A percentile compares a stretch with the other conserved stretches of the same genome.
Evolutionary conservation across 306 rosid genomes (phyloP).

Genomic region (Nissolia schottii): DNA sequence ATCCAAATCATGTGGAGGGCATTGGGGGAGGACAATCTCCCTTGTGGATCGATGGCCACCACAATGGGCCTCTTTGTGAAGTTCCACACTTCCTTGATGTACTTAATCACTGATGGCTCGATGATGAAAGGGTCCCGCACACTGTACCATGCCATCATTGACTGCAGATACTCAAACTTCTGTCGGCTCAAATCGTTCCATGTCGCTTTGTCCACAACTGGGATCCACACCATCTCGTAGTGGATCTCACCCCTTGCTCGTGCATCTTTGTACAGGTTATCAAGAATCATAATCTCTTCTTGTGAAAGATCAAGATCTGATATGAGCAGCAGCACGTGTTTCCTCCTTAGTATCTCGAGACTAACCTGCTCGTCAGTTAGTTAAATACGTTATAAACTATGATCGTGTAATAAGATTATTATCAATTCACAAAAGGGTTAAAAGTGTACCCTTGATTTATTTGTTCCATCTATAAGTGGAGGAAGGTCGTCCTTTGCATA

Average conservation of each 20-base stretch:
- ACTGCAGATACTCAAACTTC: slow-evolving; percentile 49
- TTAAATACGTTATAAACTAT: not conserved
- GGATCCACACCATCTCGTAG: slow-evolving; percentile 80
- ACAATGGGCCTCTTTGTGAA: slow-evolving; percentile 63
- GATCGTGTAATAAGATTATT: not conserved
- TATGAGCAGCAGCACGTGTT: slow-evolving; percentile 67
- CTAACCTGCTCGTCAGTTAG: slow-evolving; percentile 38
- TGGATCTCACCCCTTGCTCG: slow-evolving; percentile 26
- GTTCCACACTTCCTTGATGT: slow-evolving; percentile 64
- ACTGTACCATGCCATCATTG: slow-evolving; percentile 63
- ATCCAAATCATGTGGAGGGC: slow-evolving; percentile 83
- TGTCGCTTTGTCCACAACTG: slow-evolving; percentile 42
- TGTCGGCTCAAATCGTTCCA: slow-evolving; percentile 31
- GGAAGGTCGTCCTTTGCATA: no score
- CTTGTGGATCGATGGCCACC: slow-evolving; percentile 78
- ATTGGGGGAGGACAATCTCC: slow-evolving; percentile 60
- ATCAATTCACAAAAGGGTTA: not conserved
- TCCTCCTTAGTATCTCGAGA: slow-evolving; percentile 69
- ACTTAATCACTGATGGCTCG: slow-evolving; percentile 58
- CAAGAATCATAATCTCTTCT: slow-evolving; percentile 64
- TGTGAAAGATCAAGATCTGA: slow-evolving; percentile 65
- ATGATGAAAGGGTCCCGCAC: slow-evolving; percentile 58
- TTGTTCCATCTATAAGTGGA: slow-evolving; percentile 45
- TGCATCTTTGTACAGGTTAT: slow-evolving; percentile 38
- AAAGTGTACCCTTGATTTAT: slow-evolving; percentile 34